phyloP scores from a whole-genome alignment of 495 filamentous ascomycete species.

The Parathielavia hyrcaniae region DNA sequence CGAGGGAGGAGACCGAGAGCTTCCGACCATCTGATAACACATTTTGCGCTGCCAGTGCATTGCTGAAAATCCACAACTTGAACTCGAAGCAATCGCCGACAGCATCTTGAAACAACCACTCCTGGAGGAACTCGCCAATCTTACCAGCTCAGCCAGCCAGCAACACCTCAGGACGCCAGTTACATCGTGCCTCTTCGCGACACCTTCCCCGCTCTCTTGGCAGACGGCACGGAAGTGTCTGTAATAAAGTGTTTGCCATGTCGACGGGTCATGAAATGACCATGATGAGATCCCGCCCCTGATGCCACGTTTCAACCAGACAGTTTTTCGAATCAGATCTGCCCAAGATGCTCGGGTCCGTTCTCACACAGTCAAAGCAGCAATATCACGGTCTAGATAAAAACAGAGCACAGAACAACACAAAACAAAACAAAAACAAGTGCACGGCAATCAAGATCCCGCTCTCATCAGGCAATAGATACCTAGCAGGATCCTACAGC shows the following conservation, averaged over 20 bases:
- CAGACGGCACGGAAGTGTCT: neutral
- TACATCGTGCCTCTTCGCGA: slow-evolving; percentile 1
- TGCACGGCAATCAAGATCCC: neutral
- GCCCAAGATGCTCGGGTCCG: neutral
- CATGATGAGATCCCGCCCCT: slow-evolving; percentile 1
- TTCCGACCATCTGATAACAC: no score
- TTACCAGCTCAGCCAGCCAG: no score
- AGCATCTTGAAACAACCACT: no score
- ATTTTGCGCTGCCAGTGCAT: no score
- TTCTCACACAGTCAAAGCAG: no score
- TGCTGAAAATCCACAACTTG: no score
- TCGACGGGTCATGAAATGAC: no score
- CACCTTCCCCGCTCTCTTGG: neutral
- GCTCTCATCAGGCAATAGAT: neutral
- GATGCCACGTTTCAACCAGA: slow-evolving; percentile 7
- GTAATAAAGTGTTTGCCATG: no score
- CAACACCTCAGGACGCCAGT: neutral
- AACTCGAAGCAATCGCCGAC: no score
- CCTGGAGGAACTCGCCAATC: no score
- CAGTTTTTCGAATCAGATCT: neutral
- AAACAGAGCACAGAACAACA: no score
- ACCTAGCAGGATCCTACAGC: neutral
- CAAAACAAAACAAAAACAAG: neutral
- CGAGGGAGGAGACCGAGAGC: no score
- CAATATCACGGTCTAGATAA: neutral